phyloP scores from a whole-genome alignment of 805 yeast genomes.

The Metschnikowia sp. region DNA sequence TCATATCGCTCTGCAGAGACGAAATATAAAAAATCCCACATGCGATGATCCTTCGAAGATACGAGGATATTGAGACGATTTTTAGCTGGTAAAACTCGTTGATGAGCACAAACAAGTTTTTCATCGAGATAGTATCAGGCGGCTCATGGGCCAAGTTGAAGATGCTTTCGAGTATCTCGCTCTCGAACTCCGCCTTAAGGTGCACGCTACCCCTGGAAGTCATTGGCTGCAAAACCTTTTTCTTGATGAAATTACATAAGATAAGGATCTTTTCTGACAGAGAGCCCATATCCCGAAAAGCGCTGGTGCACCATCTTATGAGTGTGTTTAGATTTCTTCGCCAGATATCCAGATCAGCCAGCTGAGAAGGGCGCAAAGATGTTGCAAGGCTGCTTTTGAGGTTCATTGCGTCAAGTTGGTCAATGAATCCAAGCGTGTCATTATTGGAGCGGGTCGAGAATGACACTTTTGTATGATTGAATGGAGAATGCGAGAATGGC shows the following conservation, averaged over 20 bases:
- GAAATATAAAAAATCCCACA: conserved; percentile 72
- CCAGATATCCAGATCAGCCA: conserved; percentile 25
- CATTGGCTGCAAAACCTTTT: conserved; percentile 29
- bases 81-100: conserved; percentile 49
- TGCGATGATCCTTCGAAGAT: conserved; percentile 77
- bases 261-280: conserved; percentile 32
- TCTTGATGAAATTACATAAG: conserved; percentile 45
- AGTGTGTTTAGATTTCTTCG: conserved; percentile 31
- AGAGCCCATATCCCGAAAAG: conserved; percentile 28
- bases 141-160: conserved; percentile 27
- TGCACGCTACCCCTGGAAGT: conserved; percentile 17
- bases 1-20: conserved; percentile 30
- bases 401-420: conserved; percentile 33
- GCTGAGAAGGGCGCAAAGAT: conserved; percentile 22
- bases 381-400: conserved; percentile 28
- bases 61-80: conserved; percentile 57
- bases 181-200: conserved; percentile 44
- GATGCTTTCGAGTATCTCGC: conserved; percentile 38
- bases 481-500: neutral
- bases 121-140: conserved; percentile 6
- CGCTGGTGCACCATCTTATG: conserved; percentile 40
- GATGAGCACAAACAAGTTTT: conserved; percentile 45
- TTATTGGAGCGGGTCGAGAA: conserved; percentile 20
- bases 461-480: neutral
- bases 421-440: conserved; percentile 33